phyloP scores from a whole-genome alignment of 108 stramenopile genomes.

The Cylindrotheca fusiformis region DNA sequence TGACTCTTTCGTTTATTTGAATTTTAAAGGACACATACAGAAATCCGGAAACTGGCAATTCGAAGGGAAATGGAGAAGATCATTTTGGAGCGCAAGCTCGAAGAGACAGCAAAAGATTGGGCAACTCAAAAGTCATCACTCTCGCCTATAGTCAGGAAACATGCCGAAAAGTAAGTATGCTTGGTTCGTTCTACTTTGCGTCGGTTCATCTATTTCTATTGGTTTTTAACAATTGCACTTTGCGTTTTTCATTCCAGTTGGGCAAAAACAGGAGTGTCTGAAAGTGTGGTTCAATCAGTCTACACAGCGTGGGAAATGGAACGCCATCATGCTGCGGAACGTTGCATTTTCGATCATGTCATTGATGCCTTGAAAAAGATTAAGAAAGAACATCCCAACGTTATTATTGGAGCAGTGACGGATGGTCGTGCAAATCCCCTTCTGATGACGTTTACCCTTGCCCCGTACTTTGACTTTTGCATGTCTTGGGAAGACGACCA shows the following conservation, averaged over 20 bases:
- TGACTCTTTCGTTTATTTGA: background rate
- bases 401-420: conserved; percentile 86
- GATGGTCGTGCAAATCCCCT: conserved; percentile 86
- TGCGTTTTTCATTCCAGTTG: conserved; percentile 46
- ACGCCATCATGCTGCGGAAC: conserved; percentile 85
- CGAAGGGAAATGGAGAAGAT: conserved; percentile 79
- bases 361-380: conserved; percentile 66
- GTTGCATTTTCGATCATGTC: conserved; percentile 75
- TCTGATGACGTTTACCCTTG: conserved; percentile 85
- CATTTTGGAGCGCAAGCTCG: conserved; percentile 62
- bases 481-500: conserved; percentile 89
- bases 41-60: conserved; percentile 73
- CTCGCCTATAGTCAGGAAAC: conserved; percentile 50
- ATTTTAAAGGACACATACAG: conserved; percentile 58
- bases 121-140: conserved; percentile 70
- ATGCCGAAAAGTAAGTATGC: conserved; percentile 63
- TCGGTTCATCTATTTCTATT: background rate
- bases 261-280: conserved; percentile 68
- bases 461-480: conserved; percentile 87
- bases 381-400: conserved; percentile 72
- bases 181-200: conserved; percentile 3
- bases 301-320: conserved; percentile 87
- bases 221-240: too few species aligned
- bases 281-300: conserved; percentile 72
- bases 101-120: conserved; percentile 81